Percentiles rank a stretch among this genome's conserved stretches.
phyloP scores from a whole-genome alignment of 805 yeast species.

The Metschnikowia gelsemii region DNA sequence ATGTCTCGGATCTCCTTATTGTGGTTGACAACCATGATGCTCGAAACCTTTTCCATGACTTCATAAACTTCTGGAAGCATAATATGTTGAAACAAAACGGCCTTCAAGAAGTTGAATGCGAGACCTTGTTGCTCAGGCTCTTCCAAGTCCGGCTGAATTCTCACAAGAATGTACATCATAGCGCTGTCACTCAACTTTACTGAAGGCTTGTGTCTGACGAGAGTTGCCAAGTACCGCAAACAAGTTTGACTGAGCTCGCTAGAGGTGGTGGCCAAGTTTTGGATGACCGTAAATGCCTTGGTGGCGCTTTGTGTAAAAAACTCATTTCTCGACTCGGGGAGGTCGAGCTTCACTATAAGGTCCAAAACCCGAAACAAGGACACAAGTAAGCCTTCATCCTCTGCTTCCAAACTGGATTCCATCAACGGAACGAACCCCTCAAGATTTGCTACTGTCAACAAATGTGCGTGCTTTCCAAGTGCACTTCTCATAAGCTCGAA shows the following conservation, averaged over 20 bases:
- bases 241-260: constrained; percentile 79
- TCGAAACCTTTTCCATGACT: constrained; percentile 74
- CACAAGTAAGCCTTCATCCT: constrained; percentile 73
- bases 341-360: constrained; percentile 58
- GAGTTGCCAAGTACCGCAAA: constrained; percentile 67
- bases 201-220: constrained; percentile 67
- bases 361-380: constrained; percentile 65
- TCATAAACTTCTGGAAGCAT: constrained; percentile 89
- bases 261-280: constrained; percentile 74
- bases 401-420: constrained; percentile 57
- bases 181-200: constrained; percentile 68
- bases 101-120: constrained; percentile 79
- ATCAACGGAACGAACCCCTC: constrained; percentile 75
- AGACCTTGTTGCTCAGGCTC: constrained; percentile 87
- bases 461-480: constrained; percentile 57
- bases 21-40: constrained; percentile 88
- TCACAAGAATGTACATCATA: constrained; percentile 65
- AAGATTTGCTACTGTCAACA: constrained; percentile 60
- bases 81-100: constrained; percentile 71
- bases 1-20: constrained; percentile 78
- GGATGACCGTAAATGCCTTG: constrained; percentile 59
- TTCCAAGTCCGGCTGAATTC: constrained; percentile 81
- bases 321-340: constrained; percentile 50
- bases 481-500: constrained; percentile 75
- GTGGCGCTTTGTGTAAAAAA: constrained; percentile 61